Evolutionary conservation across 148 eudicot genomes (phyloP), one percentile per base, ranked within the genome.

Genomic region (Cornus florida): DNA sequence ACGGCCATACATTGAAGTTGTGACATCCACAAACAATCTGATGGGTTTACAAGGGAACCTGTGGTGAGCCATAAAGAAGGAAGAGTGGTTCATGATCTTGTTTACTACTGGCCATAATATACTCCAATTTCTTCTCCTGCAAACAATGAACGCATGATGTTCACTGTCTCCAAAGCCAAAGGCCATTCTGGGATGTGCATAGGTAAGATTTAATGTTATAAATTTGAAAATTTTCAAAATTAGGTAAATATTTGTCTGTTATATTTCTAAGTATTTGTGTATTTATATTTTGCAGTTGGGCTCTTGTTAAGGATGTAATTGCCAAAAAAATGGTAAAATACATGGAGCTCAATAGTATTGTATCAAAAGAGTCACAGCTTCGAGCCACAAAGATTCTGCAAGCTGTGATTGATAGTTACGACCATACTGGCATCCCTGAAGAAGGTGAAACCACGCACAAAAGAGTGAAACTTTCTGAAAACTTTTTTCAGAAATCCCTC

Each of bases 71-170:
- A 71, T 48, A 80, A 75, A 33, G 80, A 78, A n/a, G 97, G 93
- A 20, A 82, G 82, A 77, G 65, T 84, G 8, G 85, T 95, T 19
- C 87, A 88, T 81, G 99, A 95, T 70, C 91, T 92, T 65, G 99
- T 97, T 33, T 92, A 94, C 81, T 92, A 90, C 62, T 94, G 98
- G 98, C 95, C 98, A 11, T 95, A 94, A 24, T 93, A 91, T 77
- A 91, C 97, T 23, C 84, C 99, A 53, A 93, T 95, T n/a, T 84
- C 96, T 39, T 41, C 75, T 8, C 73, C 84, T 2, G 86, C 87
- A 43, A 83, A 86, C 70, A 80, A 72, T 65, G 53, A 48, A 8
- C 53, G 5, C 53, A 48, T 48, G 53, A 1, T 48, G 53, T 48
- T 48, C 53, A 48, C 53, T 8, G 53, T 48, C 53, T 48, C 53